These are phyloP conservation scores for Schoenoplectus triqueter DNA, from an alignment of 202 grass and related monocot genomes.

Conservation along the genomic window DNA sequence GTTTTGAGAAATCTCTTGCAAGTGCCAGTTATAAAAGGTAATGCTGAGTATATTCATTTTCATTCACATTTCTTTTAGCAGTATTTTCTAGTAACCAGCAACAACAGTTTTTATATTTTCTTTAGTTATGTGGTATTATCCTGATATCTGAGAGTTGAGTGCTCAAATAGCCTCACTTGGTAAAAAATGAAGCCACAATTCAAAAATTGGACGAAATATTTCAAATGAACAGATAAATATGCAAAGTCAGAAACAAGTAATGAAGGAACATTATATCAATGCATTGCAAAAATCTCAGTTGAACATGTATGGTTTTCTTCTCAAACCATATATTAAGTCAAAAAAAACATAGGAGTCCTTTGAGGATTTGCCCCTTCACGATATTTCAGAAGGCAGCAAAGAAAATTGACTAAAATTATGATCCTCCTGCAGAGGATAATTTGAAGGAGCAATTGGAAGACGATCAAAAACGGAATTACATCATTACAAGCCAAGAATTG, in stretches of 20 bases:
- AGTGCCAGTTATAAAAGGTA: constrained; percentile 87
- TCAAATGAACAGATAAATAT: no score
- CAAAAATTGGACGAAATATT: no score
- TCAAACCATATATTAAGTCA: neutral
- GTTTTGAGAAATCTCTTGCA: constrained; percentile 76
- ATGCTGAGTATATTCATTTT: neutral
- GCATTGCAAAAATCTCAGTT: neutral
- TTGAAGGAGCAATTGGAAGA: constrained; percentile 82
- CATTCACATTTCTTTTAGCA: constrained; percentile 22
- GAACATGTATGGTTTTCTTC: neutral
- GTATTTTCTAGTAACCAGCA: neutral
- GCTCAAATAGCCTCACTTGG: neutral
- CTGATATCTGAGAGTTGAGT: neutral
- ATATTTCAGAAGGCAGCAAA: neutral
- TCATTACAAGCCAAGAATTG: constrained; percentile 68
- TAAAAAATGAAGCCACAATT: neutral
- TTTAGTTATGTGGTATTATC: neutral
- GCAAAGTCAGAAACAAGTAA: no score
- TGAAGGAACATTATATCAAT: neutral
- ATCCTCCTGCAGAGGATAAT: constrained; percentile 65
- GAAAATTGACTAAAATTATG: constrained; percentile 6
- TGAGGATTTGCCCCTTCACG: neutral
- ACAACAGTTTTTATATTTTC: neutral
- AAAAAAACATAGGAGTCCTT: neutral
- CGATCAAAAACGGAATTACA: constrained; percentile 65